Evolutionary conservation across 495 filamentous ascomycete species (phyloP).

Genomic region (Jackrogersella multiformis): DNA sequence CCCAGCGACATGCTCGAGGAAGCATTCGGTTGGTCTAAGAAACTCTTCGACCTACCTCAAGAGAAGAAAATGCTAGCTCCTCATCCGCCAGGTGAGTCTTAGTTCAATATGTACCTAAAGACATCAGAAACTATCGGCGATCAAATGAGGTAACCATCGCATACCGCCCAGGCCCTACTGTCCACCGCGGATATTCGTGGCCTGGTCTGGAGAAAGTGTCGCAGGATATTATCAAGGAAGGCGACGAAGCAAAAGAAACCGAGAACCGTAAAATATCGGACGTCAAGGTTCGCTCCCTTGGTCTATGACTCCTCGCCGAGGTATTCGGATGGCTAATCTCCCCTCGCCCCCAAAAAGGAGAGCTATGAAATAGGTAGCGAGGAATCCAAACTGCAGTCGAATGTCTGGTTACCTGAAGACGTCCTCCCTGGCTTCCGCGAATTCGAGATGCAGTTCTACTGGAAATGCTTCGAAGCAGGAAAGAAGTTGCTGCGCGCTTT

Average conservation of each 20-base stretch:
- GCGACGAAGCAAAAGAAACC: constrained; percentile 45
- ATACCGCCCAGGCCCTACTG: constrained; percentile 27
- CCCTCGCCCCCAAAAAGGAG: constrained; percentile 65
- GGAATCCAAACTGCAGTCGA: constrained; percentile 63
- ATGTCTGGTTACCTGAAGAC: constrained; percentile 70
- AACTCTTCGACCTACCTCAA: constrained; percentile 46
- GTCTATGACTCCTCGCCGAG: background rate
- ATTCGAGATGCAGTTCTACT: constrained; percentile 68
- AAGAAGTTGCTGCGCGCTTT: constrained; percentile 60
- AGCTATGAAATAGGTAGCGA: constrained; percentile 74
- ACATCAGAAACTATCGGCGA: constrained; percentile 22
- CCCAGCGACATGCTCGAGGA: constrained; percentile 56
- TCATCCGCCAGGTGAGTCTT: constrained; percentile 65
- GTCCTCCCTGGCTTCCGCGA: constrained; percentile 66
- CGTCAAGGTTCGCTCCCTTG: constrained; percentile 47
- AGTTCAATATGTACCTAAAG: no score
- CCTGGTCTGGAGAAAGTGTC: constrained; percentile 72
- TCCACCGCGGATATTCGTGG: constrained; percentile 73
- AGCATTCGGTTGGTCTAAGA: constrained; percentile 64
- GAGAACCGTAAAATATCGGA: constrained; percentile 53
- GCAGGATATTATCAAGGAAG: constrained; percentile 64
- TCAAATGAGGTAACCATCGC: background rate
- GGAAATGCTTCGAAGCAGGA: constrained; percentile 58
- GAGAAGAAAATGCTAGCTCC: constrained; percentile 63
- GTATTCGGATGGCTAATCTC: background rate